Evolutionary conservation across 2,329 filamentous ascomycete species (phyloP).

Genomic region (Neonectria hederae): DNA sequence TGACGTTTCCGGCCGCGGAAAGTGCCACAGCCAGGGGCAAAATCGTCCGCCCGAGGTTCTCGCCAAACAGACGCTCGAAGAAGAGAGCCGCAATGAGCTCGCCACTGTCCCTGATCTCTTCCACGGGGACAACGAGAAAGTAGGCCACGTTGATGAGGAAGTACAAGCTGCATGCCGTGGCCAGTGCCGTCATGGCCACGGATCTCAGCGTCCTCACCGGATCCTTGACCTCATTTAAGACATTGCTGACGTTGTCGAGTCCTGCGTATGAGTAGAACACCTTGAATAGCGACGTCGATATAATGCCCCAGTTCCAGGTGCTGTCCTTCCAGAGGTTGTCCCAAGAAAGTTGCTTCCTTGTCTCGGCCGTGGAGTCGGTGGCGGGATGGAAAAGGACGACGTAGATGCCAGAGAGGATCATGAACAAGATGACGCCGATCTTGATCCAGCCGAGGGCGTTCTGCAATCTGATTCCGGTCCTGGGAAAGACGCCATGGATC

Average conservation of each 20-base stretch:
- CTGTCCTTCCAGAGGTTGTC: conserved; percentile 69
- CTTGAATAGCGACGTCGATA: conserved; percentile 74
- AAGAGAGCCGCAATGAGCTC: conserved; percentile 75
- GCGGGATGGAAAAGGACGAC: conserved; percentile 60
- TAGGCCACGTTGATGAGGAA: conserved; percentile 71
- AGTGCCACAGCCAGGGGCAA: conserved; percentile 72
- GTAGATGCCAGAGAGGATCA: conserved; percentile 68
- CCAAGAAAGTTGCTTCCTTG: conserved; percentile 50
- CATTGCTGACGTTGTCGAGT: conserved; percentile 73
- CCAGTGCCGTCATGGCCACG: conserved; percentile 67
- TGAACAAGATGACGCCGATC: conserved; percentile 66
- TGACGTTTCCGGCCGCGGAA: conserved; percentile 75
- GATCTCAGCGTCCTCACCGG: conserved; percentile 72
- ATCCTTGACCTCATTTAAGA: conserved; percentile 75
- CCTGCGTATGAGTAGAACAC: conserved; percentile 77
- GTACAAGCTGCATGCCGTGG: conserved; percentile 71
- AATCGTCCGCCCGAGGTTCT: conserved; percentile 63
- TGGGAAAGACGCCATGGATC: conserved; percentile 67
- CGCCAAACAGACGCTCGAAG: conserved; percentile 71
- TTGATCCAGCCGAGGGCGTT: conserved; percentile 72
- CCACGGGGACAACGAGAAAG: conserved; percentile 72
- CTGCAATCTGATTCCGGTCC: conserved; percentile 67
- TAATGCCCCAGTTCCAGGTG: conserved; percentile 73
- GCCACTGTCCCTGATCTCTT: conserved; percentile 72
- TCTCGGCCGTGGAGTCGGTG: conserved; percentile 17